Conservation (phyloP, 345 rosid species). For the Euphorbia pulcherrima region DNA sequence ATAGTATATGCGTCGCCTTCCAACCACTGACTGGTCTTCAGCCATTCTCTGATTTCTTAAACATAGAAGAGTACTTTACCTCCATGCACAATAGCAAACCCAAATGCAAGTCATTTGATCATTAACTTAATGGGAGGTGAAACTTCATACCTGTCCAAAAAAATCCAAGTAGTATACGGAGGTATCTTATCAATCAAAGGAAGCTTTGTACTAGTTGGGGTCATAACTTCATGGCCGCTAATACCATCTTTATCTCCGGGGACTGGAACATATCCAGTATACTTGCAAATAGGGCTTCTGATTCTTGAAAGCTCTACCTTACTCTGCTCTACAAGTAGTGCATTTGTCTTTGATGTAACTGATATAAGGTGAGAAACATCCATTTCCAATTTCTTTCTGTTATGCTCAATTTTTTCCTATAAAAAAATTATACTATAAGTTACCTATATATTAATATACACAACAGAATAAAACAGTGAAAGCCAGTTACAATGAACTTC, state of each 20-base stretch:
- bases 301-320: slow-evolving; percentile 44
- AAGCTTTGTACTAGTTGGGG: slow-evolving; percentile 45
- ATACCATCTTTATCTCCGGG: slow-evolving; percentile 63
- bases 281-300: slow-evolving; percentile 51
- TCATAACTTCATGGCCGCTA: slow-evolving; percentile 55
- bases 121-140: background rate
- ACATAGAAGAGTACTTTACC: background rate
- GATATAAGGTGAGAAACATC: slow-evolving; percentile 39
- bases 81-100: slow-evolving; percentile 7
- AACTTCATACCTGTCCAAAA: slow-evolving; percentile 71
- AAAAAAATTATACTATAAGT: slow-evolving; percentile 7
- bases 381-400: slow-evolving; percentile 51
- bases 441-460: no score
- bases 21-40: slow-evolving; percentile 97
- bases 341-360: slow-evolving; percentile 41
- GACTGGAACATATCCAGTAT: slow-evolving; percentile 50
- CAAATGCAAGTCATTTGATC: slow-evolving; percentile 7
- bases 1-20: slow-evolving; percentile 95
- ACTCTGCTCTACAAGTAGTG: slow-evolving; percentile 23
- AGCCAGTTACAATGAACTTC: background rate
- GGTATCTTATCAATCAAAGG: slow-evolving; percentile 70
- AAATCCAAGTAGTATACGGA: slow-evolving; percentile 92
- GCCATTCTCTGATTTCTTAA: slow-evolving; percentile 96
- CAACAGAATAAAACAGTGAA: background rate
- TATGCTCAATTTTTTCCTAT: slow-evolving; percentile 70